phyloP scores from a whole-genome alignment of 768 basidiomycete genomes.

The Kwoniella dejecticola region DNA sequence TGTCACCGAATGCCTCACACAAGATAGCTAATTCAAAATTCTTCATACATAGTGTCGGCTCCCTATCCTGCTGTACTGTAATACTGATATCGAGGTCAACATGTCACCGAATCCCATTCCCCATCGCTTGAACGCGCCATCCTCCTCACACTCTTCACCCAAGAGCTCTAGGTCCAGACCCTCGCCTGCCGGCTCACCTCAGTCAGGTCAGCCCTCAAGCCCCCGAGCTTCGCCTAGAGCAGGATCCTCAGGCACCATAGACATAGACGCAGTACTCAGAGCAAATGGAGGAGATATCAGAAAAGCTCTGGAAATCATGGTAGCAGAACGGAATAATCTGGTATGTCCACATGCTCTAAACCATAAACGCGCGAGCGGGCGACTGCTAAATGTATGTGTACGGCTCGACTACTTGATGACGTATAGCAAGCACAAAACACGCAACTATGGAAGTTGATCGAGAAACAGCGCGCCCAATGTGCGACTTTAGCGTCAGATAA shows the following conservation, averaged over 20 bases:
- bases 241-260: conserved; percentile 24
- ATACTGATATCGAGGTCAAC: too few species aligned
- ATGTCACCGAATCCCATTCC: conserved; percentile 22
- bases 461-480: conserved; percentile 84
- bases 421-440: conserved; percentile 69
- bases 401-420: background rate
- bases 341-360: conserved; percentile 41
- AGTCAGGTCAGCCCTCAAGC: conserved; percentile 21
- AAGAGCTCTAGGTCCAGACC: conserved; percentile 10
- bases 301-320: conserved; percentile 71
- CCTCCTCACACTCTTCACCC: conserved; percentile 8
- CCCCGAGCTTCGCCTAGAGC: conserved; percentile 28
- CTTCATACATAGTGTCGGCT: too few species aligned
- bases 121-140: conserved; percentile 18
- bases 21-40: too few species aligned
- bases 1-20: too few species aligned
- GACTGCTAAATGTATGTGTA: background rate
- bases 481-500: conserved; percentile 78
- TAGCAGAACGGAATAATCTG: conserved; percentile 77
- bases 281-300: conserved; percentile 38
- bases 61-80: too few species aligned
- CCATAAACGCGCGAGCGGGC: too few species aligned
- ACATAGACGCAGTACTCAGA: conserved; percentile 41
- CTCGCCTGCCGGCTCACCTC: conserved; percentile 27
- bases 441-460: conserved; percentile 92